Evolutionary conservation across 1,284 basidiomycete species (phyloP).

Genomic region (Bondarzewia mesenterica): DNA sequence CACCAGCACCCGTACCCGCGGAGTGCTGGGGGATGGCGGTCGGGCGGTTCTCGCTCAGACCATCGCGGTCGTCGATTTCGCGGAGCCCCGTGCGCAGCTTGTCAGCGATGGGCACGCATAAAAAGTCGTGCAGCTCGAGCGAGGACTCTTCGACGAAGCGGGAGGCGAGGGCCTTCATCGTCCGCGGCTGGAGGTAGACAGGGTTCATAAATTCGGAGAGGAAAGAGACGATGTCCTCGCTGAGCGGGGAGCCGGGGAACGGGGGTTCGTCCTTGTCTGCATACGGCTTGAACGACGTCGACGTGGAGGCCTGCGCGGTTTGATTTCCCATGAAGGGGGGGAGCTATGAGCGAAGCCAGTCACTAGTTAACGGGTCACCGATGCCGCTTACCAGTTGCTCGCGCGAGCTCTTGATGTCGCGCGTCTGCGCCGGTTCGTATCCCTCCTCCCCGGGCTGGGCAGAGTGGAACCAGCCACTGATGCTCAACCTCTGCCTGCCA

Average conservation of each 20-base stretch:
- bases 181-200: conserved; percentile 79
- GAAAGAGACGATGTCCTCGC: conserved; percentile 56
- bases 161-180: conserved; percentile 72
- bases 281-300: conserved; percentile 55
- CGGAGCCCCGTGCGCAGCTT: conserved; percentile 62
- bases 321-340: too few species aligned
- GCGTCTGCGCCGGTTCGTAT: conserved; percentile 45
- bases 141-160: conserved; percentile 88
- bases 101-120: conserved; percentile 58
- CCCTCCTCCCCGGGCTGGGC: conserved; percentile 89
- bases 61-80: conserved; percentile 62
- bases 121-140: conserved; percentile 85
- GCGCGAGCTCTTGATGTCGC: conserved; percentile 56
- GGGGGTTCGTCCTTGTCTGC: conserved; percentile 40
- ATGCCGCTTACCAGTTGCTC: conserved; percentile 65
- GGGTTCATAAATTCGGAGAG: conserved; percentile 84
- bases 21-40: conserved; percentile 58
- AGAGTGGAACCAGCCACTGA: conserved; percentile 97
- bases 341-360: background rate
- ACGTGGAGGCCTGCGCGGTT: conserved; percentile 48
- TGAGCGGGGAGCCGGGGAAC: conserved; percentile 44
- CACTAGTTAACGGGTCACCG: background rate
- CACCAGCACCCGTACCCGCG: conserved; percentile 39
- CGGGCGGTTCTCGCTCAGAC: conserved; percentile 43
- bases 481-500: conserved; percentile 71